Conservation (phyloP, 169 alveolate genomes). For the Plasmodium falciparum region DNA sequence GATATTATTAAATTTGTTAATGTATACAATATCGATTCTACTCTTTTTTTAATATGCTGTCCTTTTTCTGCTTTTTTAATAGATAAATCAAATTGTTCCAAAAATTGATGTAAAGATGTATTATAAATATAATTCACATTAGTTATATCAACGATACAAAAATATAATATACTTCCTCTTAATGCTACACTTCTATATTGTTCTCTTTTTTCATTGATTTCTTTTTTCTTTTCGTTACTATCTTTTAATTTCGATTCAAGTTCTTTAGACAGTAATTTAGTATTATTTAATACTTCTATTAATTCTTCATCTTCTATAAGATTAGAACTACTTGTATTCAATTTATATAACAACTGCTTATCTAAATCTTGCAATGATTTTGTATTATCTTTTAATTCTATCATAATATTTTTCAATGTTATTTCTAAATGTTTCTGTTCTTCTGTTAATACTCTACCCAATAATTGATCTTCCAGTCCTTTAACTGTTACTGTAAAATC, state of each 20-base stretch:
- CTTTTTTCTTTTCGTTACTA: slow-evolving; percentile 86
- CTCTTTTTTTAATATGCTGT: slow-evolving; percentile 95
- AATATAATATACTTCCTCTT: slow-evolving; percentile 95
- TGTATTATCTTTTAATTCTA: slow-evolving; percentile 94
- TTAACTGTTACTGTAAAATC: slow-evolving; percentile 97
- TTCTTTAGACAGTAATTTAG: slow-evolving; percentile 94
- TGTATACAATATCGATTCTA: slow-evolving; percentile 77
- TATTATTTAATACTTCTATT: slow-evolving; percentile 93
- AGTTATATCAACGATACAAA: slow-evolving; percentile 95
- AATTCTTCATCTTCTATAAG: slow-evolving; percentile 96
- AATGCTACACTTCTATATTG: slow-evolving; percentile 96
- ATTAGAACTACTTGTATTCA: slow-evolving; percentile 94
- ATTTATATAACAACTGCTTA: slow-evolving; percentile 93
- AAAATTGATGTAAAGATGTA: slow-evolving; percentile 95
- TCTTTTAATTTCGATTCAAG: slow-evolving; percentile 92
- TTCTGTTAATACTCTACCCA: slow-evolving; percentile 96
- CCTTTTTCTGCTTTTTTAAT: slow-evolving; percentile 94
- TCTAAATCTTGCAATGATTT: slow-evolving; percentile 94
- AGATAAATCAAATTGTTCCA: slow-evolving; percentile 94
- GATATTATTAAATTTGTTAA: slow-evolving; percentile 87
- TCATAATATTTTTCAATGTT: slow-evolving; percentile 91
- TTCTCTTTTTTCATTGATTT: slow-evolving; percentile 96
- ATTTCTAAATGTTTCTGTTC: slow-evolving; percentile 95
- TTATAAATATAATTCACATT: slow-evolving; percentile 96
- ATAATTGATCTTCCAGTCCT: slow-evolving; percentile 96